Evolutionary conservation across 805 yeast species (phyloP).

Genomic region (Middelhovenomyces tepae): DNA sequence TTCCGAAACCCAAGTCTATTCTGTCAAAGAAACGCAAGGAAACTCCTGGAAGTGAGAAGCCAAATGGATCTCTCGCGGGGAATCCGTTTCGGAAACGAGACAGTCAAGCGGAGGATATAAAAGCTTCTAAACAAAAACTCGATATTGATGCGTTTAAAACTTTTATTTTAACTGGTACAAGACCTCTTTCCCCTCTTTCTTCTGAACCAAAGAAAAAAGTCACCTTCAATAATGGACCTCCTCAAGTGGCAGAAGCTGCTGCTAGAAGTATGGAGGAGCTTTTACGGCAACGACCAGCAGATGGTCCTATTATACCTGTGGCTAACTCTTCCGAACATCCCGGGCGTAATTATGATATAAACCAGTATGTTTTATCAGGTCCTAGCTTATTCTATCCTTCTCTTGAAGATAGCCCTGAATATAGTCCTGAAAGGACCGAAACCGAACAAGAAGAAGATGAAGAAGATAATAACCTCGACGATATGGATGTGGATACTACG

Average conservation of each 20-base stretch:
- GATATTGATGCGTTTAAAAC: constrained; percentile 84
- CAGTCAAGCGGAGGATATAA: constrained; percentile 2
- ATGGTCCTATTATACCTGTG: constrained; percentile 5
- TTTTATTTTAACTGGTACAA: constrained; percentile 71
- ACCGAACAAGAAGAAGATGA: constrained; percentile 35
- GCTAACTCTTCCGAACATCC: constrained; percentile 6
- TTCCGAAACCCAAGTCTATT: constrained; percentile 76
- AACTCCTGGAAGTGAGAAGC: constrained; percentile 30
- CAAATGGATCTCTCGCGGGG: constrained; percentile 24
- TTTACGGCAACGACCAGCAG: constrained; percentile 21
- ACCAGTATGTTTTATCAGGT: not conserved
- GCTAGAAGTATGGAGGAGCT: constrained; percentile 31
- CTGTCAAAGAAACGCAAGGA: constrained; percentile 45
- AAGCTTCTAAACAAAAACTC: constrained; percentile 33
- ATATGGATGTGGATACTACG: constrained; percentile 66
- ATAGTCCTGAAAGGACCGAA: too few species aligned
- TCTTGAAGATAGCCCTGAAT: too few species aligned
- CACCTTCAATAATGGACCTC: constrained; percentile 29
- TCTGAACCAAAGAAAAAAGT: constrained; percentile 25
- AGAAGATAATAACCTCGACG: constrained; percentile 62
- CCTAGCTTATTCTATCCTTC: too few species aligned
- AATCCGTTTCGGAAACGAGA: constrained; percentile 19
- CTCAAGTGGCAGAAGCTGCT: constrained; percentile 33
- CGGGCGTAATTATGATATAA: constrained; percentile 1
- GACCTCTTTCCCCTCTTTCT: constrained; percentile 33